Evolutionary conservation across 2,329 filamentous ascomycete species (phyloP).

Genomic region (Apiospora pterosperma): DNA sequence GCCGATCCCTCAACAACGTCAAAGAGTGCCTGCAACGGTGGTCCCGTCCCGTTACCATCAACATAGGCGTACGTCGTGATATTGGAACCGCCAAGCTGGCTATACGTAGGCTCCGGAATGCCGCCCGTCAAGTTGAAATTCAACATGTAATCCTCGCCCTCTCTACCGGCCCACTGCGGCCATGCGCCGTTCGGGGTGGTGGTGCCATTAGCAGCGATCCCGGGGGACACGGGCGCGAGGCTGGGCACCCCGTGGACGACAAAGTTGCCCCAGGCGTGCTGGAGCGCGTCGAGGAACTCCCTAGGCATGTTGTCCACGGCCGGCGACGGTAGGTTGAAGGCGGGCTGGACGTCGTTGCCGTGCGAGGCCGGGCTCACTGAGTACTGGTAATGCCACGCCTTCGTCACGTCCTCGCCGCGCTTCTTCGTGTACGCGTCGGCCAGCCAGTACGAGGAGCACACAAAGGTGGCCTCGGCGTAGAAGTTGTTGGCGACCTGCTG

Average conservation of each 20-base stretch:
- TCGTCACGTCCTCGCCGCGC: slow-evolving; percentile 13
- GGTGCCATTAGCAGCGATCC: slow-evolving; percentile 22
- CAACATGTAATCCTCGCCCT: slow-evolving; percentile 32
- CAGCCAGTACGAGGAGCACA: slow-evolving; percentile 56
- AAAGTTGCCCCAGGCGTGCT: slow-evolving; percentile 45
- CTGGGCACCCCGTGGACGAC: slow-evolving; percentile 37
- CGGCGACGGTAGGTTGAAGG: slow-evolving; percentile 24
- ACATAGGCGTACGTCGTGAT: slow-evolving; percentile 25
- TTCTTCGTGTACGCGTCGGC: slow-evolving; percentile 39
- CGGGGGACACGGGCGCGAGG: slow-evolving; percentile 28
- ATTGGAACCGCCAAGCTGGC: slow-evolving; percentile 15
- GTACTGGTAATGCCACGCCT: slow-evolving; percentile 47
- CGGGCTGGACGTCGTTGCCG: slow-evolving; percentile 33
- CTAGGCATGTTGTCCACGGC: slow-evolving; percentile 16
- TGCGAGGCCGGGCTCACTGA: slow-evolving; percentile 38
- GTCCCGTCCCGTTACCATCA: slow-evolving; percentile 29
- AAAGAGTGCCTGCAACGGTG: slow-evolving; percentile 23
- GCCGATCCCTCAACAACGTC: slow-evolving; percentile 36
- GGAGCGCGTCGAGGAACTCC: slow-evolving; percentile 32
- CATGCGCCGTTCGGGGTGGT: slow-evolving; percentile 26
- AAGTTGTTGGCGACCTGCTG: slow-evolving; percentile 53
- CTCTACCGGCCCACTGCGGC: slow-evolving; percentile 29
- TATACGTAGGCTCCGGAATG: slow-evolving; percentile 12
- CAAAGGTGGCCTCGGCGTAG: slow-evolving; percentile 52
- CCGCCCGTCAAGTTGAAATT: slow-evolving; percentile 47